A percentile compares a stretch with the other conserved stretches of the same genome.
Conservation (phyloP, 1,284 basidiomycete species). For the Athelia psychrophila region DNA sequence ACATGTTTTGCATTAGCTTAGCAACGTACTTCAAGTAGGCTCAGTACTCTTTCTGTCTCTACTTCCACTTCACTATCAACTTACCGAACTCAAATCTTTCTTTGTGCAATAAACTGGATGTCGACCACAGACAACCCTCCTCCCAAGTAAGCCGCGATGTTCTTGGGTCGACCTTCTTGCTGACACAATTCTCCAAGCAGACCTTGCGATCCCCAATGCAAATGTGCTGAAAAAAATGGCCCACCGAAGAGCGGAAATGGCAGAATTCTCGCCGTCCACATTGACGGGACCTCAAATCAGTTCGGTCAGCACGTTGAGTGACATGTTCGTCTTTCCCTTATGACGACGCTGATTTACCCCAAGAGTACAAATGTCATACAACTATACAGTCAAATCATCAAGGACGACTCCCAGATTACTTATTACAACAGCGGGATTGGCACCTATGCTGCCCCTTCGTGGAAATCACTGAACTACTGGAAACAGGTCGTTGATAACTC, state of each 20-base stretch:
- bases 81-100: too few relatives aligned
- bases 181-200: too few relatives aligned
- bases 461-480: slow-evolving; percentile 16
- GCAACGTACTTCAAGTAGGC: too few relatives aligned
- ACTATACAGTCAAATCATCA: slow-evolving; percentile 27
- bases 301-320: slow-evolving; percentile 20
- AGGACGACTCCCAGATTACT: slow-evolving; percentile 20
- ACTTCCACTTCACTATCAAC: too few relatives aligned
- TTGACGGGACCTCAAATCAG: slow-evolving; percentile 31
- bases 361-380: slow-evolving; percentile 36
- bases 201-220: too few relatives aligned
- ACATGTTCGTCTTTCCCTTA: not conserved
- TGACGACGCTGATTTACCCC: not conserved
- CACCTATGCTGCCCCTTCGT: slow-evolving; percentile 25
- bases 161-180: too few relatives aligned
- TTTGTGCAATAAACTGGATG: too few relatives aligned
- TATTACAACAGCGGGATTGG: slow-evolving; percentile 35
- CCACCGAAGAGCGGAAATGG: not conserved
- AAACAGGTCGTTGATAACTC: slow-evolving; percentile 12
- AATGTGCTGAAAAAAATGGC: too few relatives aligned
- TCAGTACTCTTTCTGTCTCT: too few relatives aligned
- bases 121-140: too few relatives aligned
- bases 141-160: too few relatives aligned
- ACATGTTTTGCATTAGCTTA: too few relatives aligned
- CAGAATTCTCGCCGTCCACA: slow-evolving; percentile 23